Evolutionary conservation across 257 asterid genomes (phyloP).

Genomic region (Solanum ossicruentum): DNA sequence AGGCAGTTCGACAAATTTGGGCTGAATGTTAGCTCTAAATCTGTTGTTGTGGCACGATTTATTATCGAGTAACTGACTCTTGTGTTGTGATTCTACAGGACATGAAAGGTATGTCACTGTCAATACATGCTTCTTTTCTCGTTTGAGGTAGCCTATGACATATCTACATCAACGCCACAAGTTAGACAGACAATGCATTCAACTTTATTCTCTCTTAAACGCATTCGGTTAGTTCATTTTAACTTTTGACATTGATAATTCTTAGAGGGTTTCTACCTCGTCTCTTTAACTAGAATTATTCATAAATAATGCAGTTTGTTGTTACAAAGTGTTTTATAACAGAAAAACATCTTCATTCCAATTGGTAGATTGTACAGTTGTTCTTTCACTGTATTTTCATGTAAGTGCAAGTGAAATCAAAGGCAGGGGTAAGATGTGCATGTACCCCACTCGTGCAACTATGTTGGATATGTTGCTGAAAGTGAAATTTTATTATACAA

Average conservation of each 20-base stretch:
- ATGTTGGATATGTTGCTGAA: too few relatives aligned
- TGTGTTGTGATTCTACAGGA: conserved; percentile 38
- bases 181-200: background rate
- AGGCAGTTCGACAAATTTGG: background rate
- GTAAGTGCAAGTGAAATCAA: background rate
- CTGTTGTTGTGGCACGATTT: background rate
- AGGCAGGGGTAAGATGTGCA: too few relatives aligned
- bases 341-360: background rate
- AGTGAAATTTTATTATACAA: background rate
- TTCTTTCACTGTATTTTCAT: background rate
- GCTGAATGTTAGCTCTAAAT: background rate
- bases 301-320: background rate
- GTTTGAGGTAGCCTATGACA: background rate
- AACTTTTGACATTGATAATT: background rate
- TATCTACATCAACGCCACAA: background rate
- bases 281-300: background rate
- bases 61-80: background rate
- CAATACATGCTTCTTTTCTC: background rate
- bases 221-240: too few relatives aligned
- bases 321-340: background rate
- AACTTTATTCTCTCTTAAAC: background rate
- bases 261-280: background rate
- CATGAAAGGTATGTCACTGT: conserved; percentile 42
- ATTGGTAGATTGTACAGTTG: background rate
- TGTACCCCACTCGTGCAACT: too few relatives aligned